Percentiles rank a stretch among this genome's conserved stretches.
Conservation (phyloP, 495 filamentous ascomycete genomes). For the Penicillium waksmanii region DNA sequence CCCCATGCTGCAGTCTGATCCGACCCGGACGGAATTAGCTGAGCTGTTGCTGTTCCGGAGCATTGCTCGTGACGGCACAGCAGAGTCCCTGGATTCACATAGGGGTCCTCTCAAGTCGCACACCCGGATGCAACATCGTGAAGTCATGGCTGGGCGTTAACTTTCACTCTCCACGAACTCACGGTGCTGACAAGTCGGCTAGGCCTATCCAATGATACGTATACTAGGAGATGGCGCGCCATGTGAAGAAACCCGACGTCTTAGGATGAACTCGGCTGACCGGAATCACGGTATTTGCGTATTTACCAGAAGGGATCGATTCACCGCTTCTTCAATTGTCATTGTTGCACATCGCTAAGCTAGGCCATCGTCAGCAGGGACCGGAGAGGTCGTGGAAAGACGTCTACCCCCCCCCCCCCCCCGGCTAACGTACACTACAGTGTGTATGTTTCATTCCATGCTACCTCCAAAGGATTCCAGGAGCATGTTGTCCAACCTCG, state of each 20-base stretch:
- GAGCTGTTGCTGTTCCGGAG: constrained; percentile 19
- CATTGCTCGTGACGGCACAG: constrained; percentile 29
- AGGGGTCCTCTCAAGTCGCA: constrained; percentile 30
- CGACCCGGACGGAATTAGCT: constrained; percentile 8
- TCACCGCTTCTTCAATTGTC: constrained; percentile 27
- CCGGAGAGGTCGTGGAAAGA: constrained; percentile 12
- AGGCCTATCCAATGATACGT: constrained; percentile 23
- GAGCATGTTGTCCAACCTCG: constrained; percentile 34
- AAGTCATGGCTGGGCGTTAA: constrained; percentile 19
- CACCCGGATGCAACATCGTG: constrained; percentile 45
- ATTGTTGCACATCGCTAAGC: constrained; percentile 33
- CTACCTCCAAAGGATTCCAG: constrained; percentile 29
- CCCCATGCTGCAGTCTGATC: constrained; percentile 10
- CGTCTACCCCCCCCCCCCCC: not conserved
- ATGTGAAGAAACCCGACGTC: constrained; percentile 26
- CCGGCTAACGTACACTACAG: constrained; percentile 19
- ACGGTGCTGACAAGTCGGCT: constrained; percentile 17
- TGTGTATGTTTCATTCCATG: constrained; percentile 29
- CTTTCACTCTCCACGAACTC: constrained; percentile 15
- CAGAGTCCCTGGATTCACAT: constrained; percentile 11
- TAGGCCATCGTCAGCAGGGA: constrained; percentile 31
- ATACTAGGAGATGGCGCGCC: constrained; percentile 8
- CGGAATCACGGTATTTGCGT: constrained; percentile 8
- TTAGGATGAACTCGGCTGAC: constrained; percentile 26
- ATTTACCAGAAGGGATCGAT: constrained; percentile 6